These are phyloP conservation scores for Colletotrichum liaoningense DNA, from an alignment of 2,329 filamentous ascomycete species.

Conservation along the genomic window DNA sequence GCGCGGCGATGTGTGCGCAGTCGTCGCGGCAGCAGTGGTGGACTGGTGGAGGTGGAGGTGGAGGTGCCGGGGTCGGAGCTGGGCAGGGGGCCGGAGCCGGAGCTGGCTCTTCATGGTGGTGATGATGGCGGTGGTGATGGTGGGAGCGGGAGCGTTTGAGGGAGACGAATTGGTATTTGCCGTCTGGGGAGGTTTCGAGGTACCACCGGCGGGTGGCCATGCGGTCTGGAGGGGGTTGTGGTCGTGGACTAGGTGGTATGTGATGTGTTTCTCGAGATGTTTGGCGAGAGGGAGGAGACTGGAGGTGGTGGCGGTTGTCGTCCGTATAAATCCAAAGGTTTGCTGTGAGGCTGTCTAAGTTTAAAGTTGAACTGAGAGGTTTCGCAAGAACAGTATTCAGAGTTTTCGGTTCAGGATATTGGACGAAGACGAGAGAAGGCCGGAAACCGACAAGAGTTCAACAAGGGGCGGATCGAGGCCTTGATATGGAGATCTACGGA, in stretches of 20 bases:
- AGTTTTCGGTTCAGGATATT: not conserved
- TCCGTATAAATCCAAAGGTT: not conserved
- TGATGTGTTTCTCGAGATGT: conserved; percentile 33
- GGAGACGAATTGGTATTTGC: conserved; percentile 50
- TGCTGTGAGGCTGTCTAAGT: not conserved
- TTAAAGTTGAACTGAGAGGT: not conserved
- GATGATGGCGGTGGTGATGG: conserved; percentile 43
- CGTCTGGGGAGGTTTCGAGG: conserved; percentile 48
- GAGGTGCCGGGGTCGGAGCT: conserved; percentile 40
- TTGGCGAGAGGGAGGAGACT: conserved; percentile 15
- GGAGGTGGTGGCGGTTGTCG: not conserved
- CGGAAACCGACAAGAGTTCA: not conserved
- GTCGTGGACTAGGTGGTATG: conserved; percentile 16
- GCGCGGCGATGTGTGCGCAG: conserved; percentile 48
- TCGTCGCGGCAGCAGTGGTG: conserved; percentile 42
- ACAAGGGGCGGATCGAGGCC: conserved; percentile 1
- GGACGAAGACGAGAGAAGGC: not conserved
- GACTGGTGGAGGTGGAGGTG: conserved; percentile 33
- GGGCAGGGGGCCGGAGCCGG: conserved; percentile 42
- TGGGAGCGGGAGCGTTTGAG: conserved; percentile 54
- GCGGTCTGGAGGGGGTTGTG: conserved; percentile 12
- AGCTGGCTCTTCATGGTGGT: conserved; percentile 38
- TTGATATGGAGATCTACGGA: conserved; percentile 27
- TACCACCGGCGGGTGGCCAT: conserved; percentile 51
- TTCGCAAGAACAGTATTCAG: not conserved